Percentiles rank a stretch among this genome's conserved stretches.
These are phyloP conservation scores for Oldenlandia corymbosa DNA, from an alignment of 257 asterid species.

Conservation along the genomic window DNA sequence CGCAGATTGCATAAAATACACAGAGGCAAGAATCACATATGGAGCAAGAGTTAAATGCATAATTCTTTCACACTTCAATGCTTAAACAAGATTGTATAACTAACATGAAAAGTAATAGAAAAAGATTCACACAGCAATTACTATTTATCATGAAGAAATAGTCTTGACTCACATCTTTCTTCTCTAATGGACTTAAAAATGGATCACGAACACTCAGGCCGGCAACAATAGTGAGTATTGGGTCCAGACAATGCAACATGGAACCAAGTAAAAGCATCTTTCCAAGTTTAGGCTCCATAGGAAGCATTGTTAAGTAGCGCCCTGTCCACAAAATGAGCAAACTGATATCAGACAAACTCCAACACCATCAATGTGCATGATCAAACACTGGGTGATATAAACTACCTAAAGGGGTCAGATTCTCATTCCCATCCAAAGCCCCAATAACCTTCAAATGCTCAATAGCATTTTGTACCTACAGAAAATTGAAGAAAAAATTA, in stretches of 20 bases:
- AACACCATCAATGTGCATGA: conserved; percentile 18
- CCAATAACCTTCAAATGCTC: conserved; percentile 83
- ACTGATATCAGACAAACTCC: conserved; percentile 19
- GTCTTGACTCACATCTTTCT: conserved; percentile 77
- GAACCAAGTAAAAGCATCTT: conserved; percentile 94
- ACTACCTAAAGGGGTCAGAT: conserved; percentile 76
- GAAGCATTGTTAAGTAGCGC: conserved; percentile 81
- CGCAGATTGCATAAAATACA: not conserved
- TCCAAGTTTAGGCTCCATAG: conserved; percentile 97
- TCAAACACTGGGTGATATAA: conserved; percentile 13
- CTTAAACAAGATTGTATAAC: not conserved
- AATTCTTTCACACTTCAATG: not conserved
- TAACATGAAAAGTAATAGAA: not conserved
- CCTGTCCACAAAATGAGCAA: conserved; percentile 48
- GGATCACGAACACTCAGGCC: conserved; percentile 95
- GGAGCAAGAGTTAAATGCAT: not conserved
- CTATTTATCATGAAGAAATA: not conserved
- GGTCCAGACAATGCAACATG: conserved; percentile 83
- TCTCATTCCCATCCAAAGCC: conserved; percentile 86
- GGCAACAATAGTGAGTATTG: conserved; percentile 82
- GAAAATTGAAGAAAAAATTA: conserved; percentile 12
- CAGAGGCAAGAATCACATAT: not conserved
- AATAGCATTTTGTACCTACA: conserved; percentile 87
- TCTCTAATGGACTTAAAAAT: conserved; percentile 80
- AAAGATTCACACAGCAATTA: not conserved